Percentiles rank a stretch among this genome's conserved stretches.
These are phyloP conservation scores for Fusarium sp. DNA, from an alignment of 2,329 filamentous ascomycete species.

Conservation along the genomic window DNA sequence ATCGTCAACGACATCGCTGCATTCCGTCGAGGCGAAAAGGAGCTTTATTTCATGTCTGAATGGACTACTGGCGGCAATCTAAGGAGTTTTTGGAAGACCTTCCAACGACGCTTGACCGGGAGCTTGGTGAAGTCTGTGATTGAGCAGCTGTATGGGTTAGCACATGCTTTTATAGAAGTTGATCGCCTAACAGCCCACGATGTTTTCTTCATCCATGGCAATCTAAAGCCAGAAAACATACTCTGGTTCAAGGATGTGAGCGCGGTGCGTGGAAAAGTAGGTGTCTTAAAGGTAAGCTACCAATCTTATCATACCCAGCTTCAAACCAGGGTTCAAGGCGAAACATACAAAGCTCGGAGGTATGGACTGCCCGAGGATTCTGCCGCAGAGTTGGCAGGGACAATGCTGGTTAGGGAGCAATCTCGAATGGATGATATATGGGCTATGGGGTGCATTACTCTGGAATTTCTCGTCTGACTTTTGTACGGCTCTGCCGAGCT, in stretches of 20 bases:
- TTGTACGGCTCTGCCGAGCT: background rate
- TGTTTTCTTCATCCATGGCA: background rate
- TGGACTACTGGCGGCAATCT: background rate
- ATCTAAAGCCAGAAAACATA: background rate
- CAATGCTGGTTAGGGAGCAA: background rate
- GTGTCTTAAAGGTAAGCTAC: background rate
- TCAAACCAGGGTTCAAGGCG: background rate
- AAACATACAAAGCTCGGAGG: background rate
- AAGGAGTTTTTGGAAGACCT: background rate
- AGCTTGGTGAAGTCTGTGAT: background rate
- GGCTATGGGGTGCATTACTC: background rate
- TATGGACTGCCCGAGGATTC: background rate
- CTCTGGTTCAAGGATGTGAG: background rate
- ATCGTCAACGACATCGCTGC: background rate
- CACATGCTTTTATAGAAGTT: background rate
- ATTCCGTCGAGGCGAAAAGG: background rate
- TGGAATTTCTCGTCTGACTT: background rate
- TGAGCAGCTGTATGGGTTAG: background rate
- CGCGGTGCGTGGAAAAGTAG: background rate
- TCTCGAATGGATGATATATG: background rate
- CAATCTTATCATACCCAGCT: background rate
- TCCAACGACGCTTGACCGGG: background rate
- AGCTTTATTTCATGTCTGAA: background rate
- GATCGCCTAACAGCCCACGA: fast-evolving
- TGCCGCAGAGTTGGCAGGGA: too few relatives aligned